Evolutionary conservation across 805 yeast genomes (phyloP).

Genomic region (Starmerella apicola): DNA sequence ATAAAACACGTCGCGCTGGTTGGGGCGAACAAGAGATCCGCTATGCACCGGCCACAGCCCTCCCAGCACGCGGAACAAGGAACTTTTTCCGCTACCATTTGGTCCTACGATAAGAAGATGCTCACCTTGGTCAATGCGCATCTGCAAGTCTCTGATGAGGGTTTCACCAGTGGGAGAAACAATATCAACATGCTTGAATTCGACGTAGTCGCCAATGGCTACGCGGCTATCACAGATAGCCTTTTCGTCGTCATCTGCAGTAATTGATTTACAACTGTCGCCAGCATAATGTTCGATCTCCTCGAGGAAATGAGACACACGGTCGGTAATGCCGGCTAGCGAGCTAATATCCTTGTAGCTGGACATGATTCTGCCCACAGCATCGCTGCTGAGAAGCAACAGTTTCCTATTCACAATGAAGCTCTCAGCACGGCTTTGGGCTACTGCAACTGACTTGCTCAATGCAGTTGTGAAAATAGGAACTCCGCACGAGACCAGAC

Average conservation of each 20-base stretch:
- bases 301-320: constrained; percentile 59
- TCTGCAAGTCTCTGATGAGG: constrained; percentile 51
- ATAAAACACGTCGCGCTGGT: constrained; percentile 59
- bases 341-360: constrained; percentile 76
- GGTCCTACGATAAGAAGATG: constrained; percentile 88
- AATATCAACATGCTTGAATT: constrained; percentile 65
- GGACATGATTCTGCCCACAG: constrained; percentile 75
- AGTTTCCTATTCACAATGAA: constrained; percentile 82
- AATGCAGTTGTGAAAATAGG: constrained; percentile 56
- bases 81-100: constrained; percentile 92
- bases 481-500: constrained; percentile 71
- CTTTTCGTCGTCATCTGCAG: not conserved
- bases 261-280: not conserved
- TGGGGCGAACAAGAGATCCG: constrained; percentile 50
- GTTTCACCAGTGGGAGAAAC: constrained; percentile 75
- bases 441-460: no score
- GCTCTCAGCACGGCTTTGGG: constrained; percentile 14
- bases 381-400: constrained; percentile 70
- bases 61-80: constrained; percentile 78
- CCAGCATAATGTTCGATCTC: constrained; percentile 39
- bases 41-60: constrained; percentile 80
- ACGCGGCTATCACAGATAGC: constrained; percentile 9
- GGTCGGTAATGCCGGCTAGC: constrained; percentile 65
- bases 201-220: constrained; percentile 40
- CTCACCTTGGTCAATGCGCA: constrained; percentile 66